Conservation (phyloP, 306 rosid genomes). For the Glycine tomentella region DNA sequence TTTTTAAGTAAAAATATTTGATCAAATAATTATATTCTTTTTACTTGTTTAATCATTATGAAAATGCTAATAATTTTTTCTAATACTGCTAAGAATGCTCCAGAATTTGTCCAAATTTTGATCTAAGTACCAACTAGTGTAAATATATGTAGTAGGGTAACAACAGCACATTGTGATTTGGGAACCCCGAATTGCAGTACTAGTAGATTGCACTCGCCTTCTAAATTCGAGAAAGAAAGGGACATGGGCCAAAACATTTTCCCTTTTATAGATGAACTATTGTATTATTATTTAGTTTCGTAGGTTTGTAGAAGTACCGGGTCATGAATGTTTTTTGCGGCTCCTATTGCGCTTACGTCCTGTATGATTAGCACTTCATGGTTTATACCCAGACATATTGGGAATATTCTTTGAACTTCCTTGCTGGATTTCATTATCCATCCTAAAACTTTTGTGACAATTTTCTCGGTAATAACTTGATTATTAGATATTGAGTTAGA, state of each 20-base stretch:
- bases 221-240: not conserved
- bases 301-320: not conserved
- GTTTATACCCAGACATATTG: constrained; percentile 42
- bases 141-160: too few species aligned
- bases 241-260: too few species aligned
- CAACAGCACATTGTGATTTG: too few species aligned
- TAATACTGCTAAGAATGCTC: not conserved
- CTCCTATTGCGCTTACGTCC: not conserved
- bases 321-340: not conserved
- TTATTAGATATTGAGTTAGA: not conserved
- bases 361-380: constrained; percentile 1
- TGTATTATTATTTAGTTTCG: not conserved
- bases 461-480: not conserved
- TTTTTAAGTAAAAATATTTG: too few species aligned
- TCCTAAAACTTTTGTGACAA: not conserved
- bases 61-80: not conserved
- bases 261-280: too few species aligned
- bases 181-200: not conserved
- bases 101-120: not conserved
- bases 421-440: constrained; percentile 20
- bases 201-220: not conserved
- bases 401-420: constrained; percentile 46
- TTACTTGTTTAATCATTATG: not conserved
- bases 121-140: not conserved
- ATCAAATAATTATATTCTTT: not conserved